phyloP scores from a whole-genome alignment of 257 asterid genomes.

The Leptodermis oblonga region DNA sequence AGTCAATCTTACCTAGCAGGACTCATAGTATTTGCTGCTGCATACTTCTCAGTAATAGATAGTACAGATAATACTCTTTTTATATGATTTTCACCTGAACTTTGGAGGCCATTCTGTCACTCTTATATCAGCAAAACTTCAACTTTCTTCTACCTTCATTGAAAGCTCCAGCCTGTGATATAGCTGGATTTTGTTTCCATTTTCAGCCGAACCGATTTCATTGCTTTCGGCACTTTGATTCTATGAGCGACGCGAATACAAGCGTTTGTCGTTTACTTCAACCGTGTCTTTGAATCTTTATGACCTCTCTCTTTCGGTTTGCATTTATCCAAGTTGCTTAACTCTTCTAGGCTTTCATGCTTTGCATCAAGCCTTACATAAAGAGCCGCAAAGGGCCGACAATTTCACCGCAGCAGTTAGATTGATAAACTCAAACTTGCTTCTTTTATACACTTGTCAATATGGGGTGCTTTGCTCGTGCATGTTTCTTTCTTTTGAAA shows the following conservation, averaged over 20 bases:
- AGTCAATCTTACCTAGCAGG: background rate
- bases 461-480: conserved; percentile 31
- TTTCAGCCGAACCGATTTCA: conserved; percentile 28
- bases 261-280: conserved; percentile 23
- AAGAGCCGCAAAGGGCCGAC: conserved; percentile 38
- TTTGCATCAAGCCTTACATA: conserved; percentile 32
- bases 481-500: conserved; percentile 21
- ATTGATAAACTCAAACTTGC: conserved; percentile 33
- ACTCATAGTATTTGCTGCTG: background rate
- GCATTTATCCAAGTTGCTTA: conserved; percentile 19
- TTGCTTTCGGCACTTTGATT: conserved; percentile 19
- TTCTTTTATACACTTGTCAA: conserved; percentile 43
- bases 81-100: background rate
- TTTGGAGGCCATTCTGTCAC: background rate
- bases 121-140: conserved; percentile 13
- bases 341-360: conserved; percentile 35
- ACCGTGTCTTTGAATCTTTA: conserved; percentile 13
- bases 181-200: conserved; percentile 55
- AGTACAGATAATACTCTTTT: background rate
- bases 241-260: conserved; percentile 23
- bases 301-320: conserved; percentile 21
- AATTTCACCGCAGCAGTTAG: conserved; percentile 21
- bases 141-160: conserved; percentile 18
- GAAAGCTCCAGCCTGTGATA: conserved; percentile 43
- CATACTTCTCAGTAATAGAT: background rate